Base-by-base conservation (phyloP, 2,329 filamentous ascomycete species). In the Aspergillus sp. region DNA sequence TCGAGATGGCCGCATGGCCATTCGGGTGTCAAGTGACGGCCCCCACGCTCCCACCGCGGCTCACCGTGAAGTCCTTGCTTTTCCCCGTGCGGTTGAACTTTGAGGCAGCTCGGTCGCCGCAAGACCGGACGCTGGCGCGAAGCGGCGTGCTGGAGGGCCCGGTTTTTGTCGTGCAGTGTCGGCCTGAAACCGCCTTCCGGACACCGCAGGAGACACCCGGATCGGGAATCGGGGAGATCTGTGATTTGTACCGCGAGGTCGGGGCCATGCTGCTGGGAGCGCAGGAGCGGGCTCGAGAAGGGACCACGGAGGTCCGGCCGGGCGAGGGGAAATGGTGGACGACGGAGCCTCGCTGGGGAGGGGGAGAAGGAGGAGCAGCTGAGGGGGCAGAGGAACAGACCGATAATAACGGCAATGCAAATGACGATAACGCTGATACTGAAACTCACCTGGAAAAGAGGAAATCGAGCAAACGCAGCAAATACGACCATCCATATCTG, bases 251-350 rank as follows among this genome's bases (percentile, higher is more conserved):
- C 50, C 72, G 79, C 45, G 80, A 83, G 55, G 62, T 81, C 3
- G 79, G 77, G 4, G 75, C 72, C 1, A 65, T 82, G 61, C 64
- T 83, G 9, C 66, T 79, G 19, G 59, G 81, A 2, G 80, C 80
- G 1, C 78, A 83, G 59, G 79, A 83, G 59, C 72, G 80, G 34
- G 70, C 71, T n/a, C 70, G 79, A 44, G 72, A 82, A 55, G 79
- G 77, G 0, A 68, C 64, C 45, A 57, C 57, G 1, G 76, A 80
- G 53, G 58, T 63, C 42, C 71, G 64, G 44, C 71, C 76, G 3
- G 77, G 78, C 1, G 73, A 78, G 52, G 76, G 75, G 3, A 73
- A 78, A 56, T 83, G 80, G 80, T 83, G 78, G 77, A 76, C 78
- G 2, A 72, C 65, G 2, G 70, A 64, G 44, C 72, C 74, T 28